Evolutionary conservation across 2,329 filamentous ascomycete species (phyloP).

Genomic region (Chrysosporium keratinophilum): DNA sequence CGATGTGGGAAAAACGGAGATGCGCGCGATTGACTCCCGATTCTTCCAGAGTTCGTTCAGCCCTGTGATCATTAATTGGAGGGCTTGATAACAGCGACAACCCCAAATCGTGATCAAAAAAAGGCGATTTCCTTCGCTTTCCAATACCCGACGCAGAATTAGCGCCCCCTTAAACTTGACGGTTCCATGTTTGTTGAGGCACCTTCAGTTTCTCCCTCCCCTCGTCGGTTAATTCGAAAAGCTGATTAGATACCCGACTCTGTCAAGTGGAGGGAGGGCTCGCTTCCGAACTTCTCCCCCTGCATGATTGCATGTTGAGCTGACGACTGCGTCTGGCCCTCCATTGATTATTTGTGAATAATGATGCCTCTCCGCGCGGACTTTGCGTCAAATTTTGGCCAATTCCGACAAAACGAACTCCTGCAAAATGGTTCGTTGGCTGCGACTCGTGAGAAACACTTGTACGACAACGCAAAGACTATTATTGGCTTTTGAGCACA

Average conservation of each 20-base stretch:
- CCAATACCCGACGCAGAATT: conserved; percentile 1
- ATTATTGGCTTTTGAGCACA: neutral
- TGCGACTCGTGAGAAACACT: neutral
- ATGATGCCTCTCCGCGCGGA: neutral
- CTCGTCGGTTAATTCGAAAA: neutral
- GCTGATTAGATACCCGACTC: neutral
- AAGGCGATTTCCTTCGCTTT: neutral
- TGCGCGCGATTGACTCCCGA: neutral
- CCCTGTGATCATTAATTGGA: neutral
- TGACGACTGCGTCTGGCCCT: neutral
- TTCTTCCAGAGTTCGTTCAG: conserved; percentile 1
- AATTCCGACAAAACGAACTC: conserved; percentile 2
- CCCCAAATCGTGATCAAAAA: too few relatives aligned
- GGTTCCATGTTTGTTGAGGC: neutral
- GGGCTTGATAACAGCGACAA: too few relatives aligned
- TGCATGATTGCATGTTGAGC: neutral
- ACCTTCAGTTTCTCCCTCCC: neutral
- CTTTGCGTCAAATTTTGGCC: neutral
- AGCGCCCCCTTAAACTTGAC: neutral
- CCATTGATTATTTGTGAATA: neutral
- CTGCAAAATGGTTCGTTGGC: neutral
- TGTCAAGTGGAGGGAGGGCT: too few relatives aligned
- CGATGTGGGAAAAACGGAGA: neutral
- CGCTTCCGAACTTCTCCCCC: neutral
- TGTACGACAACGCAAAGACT: neutral